These are phyloP conservation scores for Melampsora americana DNA, from an alignment of 1,284 basidiomycete genomes.

Conservation along the genomic window DNA sequence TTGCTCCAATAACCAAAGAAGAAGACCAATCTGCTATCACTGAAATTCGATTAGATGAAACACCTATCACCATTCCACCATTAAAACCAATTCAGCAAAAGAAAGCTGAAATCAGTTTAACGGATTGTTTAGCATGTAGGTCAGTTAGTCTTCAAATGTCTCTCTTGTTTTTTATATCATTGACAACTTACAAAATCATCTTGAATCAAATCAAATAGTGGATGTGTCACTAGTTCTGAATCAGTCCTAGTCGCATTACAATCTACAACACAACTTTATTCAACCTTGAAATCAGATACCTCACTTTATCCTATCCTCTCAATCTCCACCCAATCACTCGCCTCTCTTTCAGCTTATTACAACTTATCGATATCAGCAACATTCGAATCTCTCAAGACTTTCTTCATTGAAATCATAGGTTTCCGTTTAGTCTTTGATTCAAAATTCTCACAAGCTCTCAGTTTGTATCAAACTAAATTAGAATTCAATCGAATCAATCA, in stretches of 20 bases:
- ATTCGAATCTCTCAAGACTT: constrained; percentile 57
- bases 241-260: constrained; percentile 53
- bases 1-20: constrained; percentile 57
- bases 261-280: constrained; percentile 50
- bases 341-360: constrained; percentile 71
- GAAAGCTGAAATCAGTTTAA: constrained; percentile 54
- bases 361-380: constrained; percentile 46
- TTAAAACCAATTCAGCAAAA: constrained; percentile 48
- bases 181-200: not conserved
- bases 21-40: constrained; percentile 61
- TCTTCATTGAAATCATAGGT: constrained; percentile 58
- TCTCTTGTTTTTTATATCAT: not conserved
- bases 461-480: constrained; percentile 72
- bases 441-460: constrained; percentile 85
- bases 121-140: constrained; percentile 60
- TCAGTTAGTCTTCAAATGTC: constrained; percentile 50
- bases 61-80: not conserved
- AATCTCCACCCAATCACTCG: constrained; percentile 85
- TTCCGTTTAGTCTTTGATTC: constrained; percentile 83
- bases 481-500: constrained; percentile 62
- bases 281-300: constrained; percentile 58
- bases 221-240: constrained; percentile 54
- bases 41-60: constrained; percentile 77
- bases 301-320: constrained; percentile 70
- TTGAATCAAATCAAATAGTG: constrained; percentile 10